Conservation (phyloP, 495 filamentous ascomycete genomes). For the Neurospora africana region DNA sequence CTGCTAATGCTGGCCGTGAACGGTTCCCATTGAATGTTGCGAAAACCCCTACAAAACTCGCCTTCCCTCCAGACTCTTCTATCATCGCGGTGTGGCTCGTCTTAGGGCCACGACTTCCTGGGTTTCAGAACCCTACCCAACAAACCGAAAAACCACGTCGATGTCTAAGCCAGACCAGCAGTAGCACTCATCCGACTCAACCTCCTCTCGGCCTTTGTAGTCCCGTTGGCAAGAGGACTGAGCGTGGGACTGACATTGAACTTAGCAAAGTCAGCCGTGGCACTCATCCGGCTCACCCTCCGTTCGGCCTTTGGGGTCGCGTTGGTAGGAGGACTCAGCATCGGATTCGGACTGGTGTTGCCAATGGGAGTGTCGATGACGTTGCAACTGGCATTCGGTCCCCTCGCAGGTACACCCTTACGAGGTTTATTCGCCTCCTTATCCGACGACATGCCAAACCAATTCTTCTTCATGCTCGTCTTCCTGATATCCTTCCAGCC, state of each 20-base stretch:
- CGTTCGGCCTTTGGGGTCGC: not conserved
- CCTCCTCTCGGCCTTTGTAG: not conserved
- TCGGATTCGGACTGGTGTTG: not conserved
- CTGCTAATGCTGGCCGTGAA: not conserved
- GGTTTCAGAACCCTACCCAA: not conserved
- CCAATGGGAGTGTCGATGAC: not conserved
- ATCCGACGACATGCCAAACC: not conserved
- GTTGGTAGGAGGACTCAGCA: not conserved
- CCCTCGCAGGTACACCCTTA: not conserved
- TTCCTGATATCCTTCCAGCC: conserved; percentile 16
- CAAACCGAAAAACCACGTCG: not conserved
- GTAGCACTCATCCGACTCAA: not conserved
- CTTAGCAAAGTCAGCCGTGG: not conserved
- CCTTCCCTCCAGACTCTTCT: not conserved
- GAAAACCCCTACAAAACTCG: not conserved
- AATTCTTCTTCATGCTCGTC: conserved; percentile 1
- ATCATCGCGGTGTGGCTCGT: not conserved
- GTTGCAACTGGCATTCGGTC: not conserved
- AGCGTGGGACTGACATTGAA: not conserved
- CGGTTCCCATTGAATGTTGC: not conserved
- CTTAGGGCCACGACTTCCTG: not conserved
- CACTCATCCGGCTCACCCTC: not conserved
- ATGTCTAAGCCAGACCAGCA: not conserved
- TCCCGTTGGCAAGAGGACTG: not conserved
- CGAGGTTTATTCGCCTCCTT: not conserved